Base-by-base conservation (phyloP, 352 stramenopile species). In the Thraustotheca clavata region DNA sequence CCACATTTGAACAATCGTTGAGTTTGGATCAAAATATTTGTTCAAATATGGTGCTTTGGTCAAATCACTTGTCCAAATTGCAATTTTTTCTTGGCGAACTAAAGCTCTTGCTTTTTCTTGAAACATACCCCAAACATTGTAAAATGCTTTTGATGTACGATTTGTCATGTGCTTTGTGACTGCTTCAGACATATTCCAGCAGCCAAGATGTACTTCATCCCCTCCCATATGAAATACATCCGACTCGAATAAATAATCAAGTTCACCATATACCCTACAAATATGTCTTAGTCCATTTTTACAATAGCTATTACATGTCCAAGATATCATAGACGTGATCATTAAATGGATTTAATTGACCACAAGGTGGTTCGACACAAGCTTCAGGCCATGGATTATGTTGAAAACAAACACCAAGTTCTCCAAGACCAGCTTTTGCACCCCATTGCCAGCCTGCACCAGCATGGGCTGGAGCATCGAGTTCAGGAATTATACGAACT, bases 401-500 rank as follows among this genome's bases (percentile, higher is more conserved):
- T 20, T 32, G 29, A 26, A 40, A 63, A 43, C 55, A 63, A 8
- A 63, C 22, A 16, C 14, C 33, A n/a, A 70, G 24, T 18, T 69
- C 50, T 24, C 33, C 36, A 7, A 63, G 26, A 35, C 34, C 63
- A 24, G 18, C 29, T 27, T 59, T 27, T 1, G 14, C 9, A n/a
- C 55, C 55, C 55, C 55, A 63, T 66, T 67, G 52, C 41, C 63
- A 62, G 18, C 63, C 59, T 32, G 50, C 49, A 43, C 35, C 63
- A 9, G 39, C 47, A 34, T 74, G 69, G 12, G 60, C 33, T 18
- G 69, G 69, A 12, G 67, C 27, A 39, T 74, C 69, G 20, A 74
- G 35, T 36, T 74, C 69, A 18, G 69, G 69, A 18, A 74, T 60
- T 26, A 74, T 49, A 31, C 59, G 38, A n/a, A 74, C 68, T 31